These are phyloP conservation scores for Ophiobolus disseminans DNA, from an alignment of 2,329 filamentous ascomycete genomes.

Conservation along the genomic window DNA sequence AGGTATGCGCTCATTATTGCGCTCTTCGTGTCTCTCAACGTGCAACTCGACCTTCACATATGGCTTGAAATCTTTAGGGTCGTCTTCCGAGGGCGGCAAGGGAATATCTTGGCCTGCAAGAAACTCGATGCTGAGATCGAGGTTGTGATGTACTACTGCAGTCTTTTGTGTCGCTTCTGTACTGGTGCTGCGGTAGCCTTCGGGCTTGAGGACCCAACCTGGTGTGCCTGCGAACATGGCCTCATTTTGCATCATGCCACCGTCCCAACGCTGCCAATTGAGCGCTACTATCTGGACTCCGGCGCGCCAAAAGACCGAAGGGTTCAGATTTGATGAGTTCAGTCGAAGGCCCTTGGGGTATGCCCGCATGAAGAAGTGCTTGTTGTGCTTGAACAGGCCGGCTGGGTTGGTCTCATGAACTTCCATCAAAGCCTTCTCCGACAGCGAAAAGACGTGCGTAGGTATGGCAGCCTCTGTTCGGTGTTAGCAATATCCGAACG, in stretches of 20 bases:
- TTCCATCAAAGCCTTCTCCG: constrained; percentile 71
- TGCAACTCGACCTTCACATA: constrained; percentile 82
- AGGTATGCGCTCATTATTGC: constrained; percentile 49
- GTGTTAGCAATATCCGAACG: background rate
- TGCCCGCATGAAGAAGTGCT: constrained; percentile 80
- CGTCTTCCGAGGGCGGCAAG: constrained; percentile 63
- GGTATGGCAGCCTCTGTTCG: constrained; percentile 57
- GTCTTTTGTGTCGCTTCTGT: constrained; percentile 51
- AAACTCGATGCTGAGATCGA: constrained; percentile 75
- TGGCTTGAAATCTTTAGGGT: constrained; percentile 69
- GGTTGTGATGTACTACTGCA: constrained; percentile 58
- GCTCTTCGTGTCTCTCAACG: constrained; percentile 70
- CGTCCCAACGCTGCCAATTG: constrained; percentile 92
- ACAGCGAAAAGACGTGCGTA: constrained; percentile 70
- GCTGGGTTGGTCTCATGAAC: constrained; percentile 62
- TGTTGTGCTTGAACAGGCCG: constrained; percentile 81
- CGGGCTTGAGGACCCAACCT: constrained; percentile 87
- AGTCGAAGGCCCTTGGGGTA: constrained; percentile 86
- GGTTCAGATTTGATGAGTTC: constrained; percentile 85
- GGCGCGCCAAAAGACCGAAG: constrained; percentile 82
- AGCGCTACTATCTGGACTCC: constrained; percentile 90
- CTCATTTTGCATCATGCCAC: constrained; percentile 95
- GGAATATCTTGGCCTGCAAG: constrained; percentile 80
- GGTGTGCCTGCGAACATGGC: constrained; percentile 84
- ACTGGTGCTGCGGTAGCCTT: constrained; percentile 67